phyloP scores from a whole-genome alignment of 2,329 filamentous ascomycete genomes.

The Penicillium sp. region DNA sequence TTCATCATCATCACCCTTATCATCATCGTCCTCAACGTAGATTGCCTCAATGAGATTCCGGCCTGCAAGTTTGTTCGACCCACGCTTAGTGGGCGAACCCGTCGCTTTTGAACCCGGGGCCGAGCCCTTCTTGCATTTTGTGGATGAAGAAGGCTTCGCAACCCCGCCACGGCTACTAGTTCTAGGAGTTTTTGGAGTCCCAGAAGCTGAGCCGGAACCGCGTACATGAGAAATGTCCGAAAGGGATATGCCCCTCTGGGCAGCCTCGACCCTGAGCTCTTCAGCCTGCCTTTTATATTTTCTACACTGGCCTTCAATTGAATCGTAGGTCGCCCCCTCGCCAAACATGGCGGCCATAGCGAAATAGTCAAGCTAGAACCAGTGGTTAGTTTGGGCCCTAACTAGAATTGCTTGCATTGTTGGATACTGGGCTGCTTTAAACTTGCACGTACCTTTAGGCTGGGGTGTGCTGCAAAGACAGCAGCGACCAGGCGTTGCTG shows the following conservation, averaged over 20 bases:
- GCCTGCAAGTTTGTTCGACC: not conserved
- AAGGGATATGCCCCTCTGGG: constrained; percentile 12
- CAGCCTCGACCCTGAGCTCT: constrained; percentile 36
- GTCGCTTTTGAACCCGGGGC: not conserved
- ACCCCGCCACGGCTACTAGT: constrained; percentile 23
- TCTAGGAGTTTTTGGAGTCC: constrained; percentile 12
- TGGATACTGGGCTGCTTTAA: too few species aligned
- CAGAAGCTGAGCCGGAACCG: not conserved
- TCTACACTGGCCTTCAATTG: constrained; percentile 54
- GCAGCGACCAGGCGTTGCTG: constrained; percentile 33
- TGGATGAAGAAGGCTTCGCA: constrained; percentile 21
- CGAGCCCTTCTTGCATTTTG: constrained; percentile 1
- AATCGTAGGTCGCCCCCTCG: constrained; percentile 52
- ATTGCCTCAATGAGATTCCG: constrained; percentile 22
- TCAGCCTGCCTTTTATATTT: constrained; percentile 49
- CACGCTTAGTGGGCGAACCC: constrained; percentile 2
- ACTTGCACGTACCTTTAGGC: constrained; percentile 27
- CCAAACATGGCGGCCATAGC: constrained; percentile 53
- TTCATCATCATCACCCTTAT: not conserved
- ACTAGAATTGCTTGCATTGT: not conserved
- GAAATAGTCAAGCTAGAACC: constrained; percentile 49
- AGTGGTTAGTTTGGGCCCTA: not conserved
- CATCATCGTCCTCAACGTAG: constrained; percentile 20
- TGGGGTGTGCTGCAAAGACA: constrained; percentile 35
- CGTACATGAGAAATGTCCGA: constrained; percentile 13